Evolutionary conservation across 192 early-diverging fungal genomes (phyloP).

Genomic region (Ramicandelaber brevisporus): DNA sequence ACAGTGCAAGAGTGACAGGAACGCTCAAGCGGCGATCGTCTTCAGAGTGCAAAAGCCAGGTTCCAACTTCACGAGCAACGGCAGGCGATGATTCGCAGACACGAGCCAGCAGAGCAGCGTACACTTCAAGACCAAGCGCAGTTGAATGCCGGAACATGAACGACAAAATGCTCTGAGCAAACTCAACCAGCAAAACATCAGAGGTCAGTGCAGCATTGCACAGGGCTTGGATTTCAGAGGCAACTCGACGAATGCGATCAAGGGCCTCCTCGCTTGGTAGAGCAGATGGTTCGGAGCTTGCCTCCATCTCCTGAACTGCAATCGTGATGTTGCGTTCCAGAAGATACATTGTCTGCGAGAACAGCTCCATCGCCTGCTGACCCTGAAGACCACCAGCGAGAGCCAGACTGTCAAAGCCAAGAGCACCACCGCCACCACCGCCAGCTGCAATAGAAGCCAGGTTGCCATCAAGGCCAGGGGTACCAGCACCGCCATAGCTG

Average conservation of each 20-base stretch:
- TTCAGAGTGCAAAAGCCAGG: constrained; percentile 80
- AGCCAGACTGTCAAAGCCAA: too few species aligned
- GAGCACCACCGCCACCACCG: too few species aligned
- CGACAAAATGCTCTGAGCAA: constrained; percentile 73
- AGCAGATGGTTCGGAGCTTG: too few species aligned
- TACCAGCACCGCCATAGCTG: too few species aligned
- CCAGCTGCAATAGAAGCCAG: too few species aligned
- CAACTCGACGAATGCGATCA: constrained; percentile 29
- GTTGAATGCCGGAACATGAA: constrained; percentile 58
- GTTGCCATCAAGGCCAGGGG: too few species aligned
- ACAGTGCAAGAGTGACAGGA: constrained; percentile 50
- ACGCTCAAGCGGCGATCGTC: constrained; percentile 91
- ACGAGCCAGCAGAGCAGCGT: constrained; percentile 52
- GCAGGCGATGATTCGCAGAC: constrained; percentile 65
- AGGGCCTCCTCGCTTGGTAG: too few species aligned
- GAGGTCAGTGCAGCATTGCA: constrained; percentile 30
- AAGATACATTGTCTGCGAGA: too few species aligned
- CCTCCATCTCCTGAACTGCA: too few species aligned
- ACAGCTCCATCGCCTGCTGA: too few species aligned
- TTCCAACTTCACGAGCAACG: constrained; percentile 58
- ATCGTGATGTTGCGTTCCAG: too few species aligned
- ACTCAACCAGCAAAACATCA: constrained; percentile 59
- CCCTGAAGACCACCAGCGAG: too few species aligned
- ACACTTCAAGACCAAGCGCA: constrained; percentile 49
- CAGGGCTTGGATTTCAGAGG: constrained; percentile 61